phyloP scores from a whole-genome alignment of 192 early-diverging fungal species.

The Coemansia sp. region DNA sequence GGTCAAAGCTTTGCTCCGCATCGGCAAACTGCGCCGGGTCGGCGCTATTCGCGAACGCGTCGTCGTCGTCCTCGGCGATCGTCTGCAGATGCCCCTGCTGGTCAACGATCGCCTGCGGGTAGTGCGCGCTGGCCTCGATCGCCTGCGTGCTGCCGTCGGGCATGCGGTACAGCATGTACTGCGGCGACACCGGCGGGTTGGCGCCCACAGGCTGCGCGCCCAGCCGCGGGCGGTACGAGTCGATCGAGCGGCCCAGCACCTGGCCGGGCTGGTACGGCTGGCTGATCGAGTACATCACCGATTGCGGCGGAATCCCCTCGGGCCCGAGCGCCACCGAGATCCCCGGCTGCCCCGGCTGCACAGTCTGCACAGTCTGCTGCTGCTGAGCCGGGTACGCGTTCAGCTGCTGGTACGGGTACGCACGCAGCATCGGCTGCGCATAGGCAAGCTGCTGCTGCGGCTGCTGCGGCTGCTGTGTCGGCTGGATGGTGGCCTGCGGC shows the following conservation, averaged over 20 bases:
- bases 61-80: conserved; percentile 46
- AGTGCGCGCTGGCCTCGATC: conserved; percentile 19
- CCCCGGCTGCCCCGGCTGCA: conserved; percentile 6
- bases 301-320: conserved; percentile 15
- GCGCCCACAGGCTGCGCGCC: conserved; percentile 1
- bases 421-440: conserved; percentile 32
- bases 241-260: conserved; percentile 42
- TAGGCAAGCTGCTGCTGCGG: conserved; percentile 31
- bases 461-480: conserved; percentile 9
- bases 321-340: conserved; percentile 18
- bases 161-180: conserved; percentile 54
- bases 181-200: conserved; percentile 1
- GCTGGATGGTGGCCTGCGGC: conserved; percentile 17
- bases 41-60: too few species aligned
- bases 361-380: conserved; percentile 18
- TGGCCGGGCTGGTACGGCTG: conserved; percentile 54
- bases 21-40: too few species aligned
- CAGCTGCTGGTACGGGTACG: conserved; percentile 34
- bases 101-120: conserved; percentile 4
- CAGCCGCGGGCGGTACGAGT: conserved; percentile 40
- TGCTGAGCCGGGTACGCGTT: conserved; percentile 19
- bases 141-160: conserved; percentile 40
- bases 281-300: conserved; percentile 42
- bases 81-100: conserved; percentile 34
- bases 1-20: neutral